These are phyloP conservation scores for Globisporangium carolinianum DNA, from an alignment of 352 stramenopile genomes.

Conservation along the genomic window DNA sequence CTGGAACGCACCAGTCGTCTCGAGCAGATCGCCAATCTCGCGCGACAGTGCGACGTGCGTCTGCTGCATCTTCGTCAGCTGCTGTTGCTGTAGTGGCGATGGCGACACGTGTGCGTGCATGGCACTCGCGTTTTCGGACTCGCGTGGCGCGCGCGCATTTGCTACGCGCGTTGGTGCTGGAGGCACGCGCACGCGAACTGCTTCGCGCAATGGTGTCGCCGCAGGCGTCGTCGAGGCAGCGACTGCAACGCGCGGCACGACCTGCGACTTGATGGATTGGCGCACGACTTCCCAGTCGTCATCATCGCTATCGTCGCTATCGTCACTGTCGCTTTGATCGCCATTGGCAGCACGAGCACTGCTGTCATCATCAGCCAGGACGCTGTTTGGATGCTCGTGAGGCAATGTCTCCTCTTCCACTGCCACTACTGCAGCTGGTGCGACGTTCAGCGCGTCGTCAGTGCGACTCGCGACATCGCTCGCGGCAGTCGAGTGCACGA, in stretches of 20 bases:
- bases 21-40: slow-evolving; percentile 21
- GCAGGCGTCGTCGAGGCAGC: neutral
- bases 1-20: slow-evolving; percentile 26
- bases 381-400: neutral
- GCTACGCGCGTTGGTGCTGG: neutral
- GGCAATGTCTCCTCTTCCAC: too few species aligned
- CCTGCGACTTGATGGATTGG: slow-evolving; percentile 19
- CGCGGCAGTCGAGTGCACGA: slow-evolving; percentile 13
- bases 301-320: slow-evolving; percentile 5
- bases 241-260: neutral
- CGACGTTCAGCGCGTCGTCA: too few species aligned
- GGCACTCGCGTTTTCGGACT: neutral
- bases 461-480: too few species aligned
- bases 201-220: too few species aligned
- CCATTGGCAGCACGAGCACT: neutral
- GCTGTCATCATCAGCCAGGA: neutral
- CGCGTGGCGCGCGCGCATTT: neutral
- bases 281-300: slow-evolving; percentile 36
- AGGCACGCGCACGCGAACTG: neutral
- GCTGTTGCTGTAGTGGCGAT: slow-evolving; percentile 5
- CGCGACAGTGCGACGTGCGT: slow-evolving; percentile 14
- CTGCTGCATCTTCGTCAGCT: neutral
- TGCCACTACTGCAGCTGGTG: too few species aligned
- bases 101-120: neutral
- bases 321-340: neutral